Base-by-base conservation (phyloP, 2,329 filamentous ascomycete species). In the Coleophoma eucalyptorum region DNA sequence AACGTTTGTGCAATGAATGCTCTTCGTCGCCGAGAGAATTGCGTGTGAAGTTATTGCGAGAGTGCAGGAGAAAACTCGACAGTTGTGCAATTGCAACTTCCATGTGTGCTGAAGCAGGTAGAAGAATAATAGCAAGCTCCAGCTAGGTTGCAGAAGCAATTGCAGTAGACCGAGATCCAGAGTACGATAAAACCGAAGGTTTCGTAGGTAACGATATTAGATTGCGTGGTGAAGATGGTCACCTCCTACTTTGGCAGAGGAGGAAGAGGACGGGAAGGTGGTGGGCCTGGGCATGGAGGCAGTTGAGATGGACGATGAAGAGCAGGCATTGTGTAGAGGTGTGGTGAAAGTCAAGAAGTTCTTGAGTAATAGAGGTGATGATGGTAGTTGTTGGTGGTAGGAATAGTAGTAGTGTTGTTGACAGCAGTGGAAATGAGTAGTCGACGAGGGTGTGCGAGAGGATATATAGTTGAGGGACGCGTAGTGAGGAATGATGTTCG, bases 251-350 rank as follows among this genome's bases (percentile, higher is more conserved):
- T 84, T 66, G 82, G 82, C 55, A 85, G 78, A 69, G 81, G 79
- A 68, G 82, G 82, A 49, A 85, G 79, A 69, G 82, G 82, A 50
- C 82, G 75, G 69, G 77, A 81, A 56, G 82, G 82, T 62, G 82
- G 82, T 54, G 82, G 82, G 61, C 82, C 82, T 49, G 82, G 81
- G 78, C 81, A 85, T 60, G 82, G 82, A 72, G 82, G 82, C 58
- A 86, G 79, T 64, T 84, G 80, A 60, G 81, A 83, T 55, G 82
- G 81, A 32, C 61, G 62, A 66, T 81, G 78, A 69, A 83, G 79
- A 57, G 78, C 72, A 69, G 79, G 77, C 76, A 81, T 80, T 54
- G 67, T 72, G 68, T 54, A 48, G 42, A 42, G n/a, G n/a, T 50
- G 41, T 58, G 33, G 20, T 51, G 35, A 45, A 37, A 26, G 19